Conservation (phyloP, 495 filamentous ascomycete genomes). For the Lindgomyces ingoldianus region DNA sequence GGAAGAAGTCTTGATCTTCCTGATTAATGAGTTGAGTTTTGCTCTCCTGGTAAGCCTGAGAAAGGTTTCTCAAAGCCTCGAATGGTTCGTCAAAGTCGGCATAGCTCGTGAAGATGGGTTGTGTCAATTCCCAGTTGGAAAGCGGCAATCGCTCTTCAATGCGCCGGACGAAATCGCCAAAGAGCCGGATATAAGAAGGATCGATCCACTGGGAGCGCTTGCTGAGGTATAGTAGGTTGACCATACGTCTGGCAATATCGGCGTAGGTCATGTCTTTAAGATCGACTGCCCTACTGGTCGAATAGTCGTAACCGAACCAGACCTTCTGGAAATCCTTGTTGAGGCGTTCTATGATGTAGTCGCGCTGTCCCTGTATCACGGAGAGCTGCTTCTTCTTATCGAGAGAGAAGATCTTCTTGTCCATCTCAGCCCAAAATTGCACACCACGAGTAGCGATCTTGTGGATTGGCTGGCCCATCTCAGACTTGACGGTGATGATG, state of each 20-base stretch:
- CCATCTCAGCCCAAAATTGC: constrained; percentile 47
- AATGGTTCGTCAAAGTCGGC: constrained; percentile 16
- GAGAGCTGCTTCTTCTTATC: constrained; percentile 37
- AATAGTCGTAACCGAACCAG: constrained; percentile 46
- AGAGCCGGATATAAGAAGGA: constrained; percentile 40
- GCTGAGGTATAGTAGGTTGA: constrained; percentile 46
- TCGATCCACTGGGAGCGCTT: constrained; percentile 49
- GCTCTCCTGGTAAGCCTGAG: constrained; percentile 34
- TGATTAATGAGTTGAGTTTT: constrained; percentile 38
- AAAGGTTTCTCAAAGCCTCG: constrained; percentile 10
- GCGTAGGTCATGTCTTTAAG: constrained; percentile 49
- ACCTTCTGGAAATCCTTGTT: constrained; percentile 48
- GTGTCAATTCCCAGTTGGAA: constrained; percentile 16
- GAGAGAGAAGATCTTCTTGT: constrained; percentile 46
- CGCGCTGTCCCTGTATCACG: constrained; percentile 37
- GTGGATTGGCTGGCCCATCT: constrained; percentile 52
- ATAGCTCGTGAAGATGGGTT: constrained; percentile 18
- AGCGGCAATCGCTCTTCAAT: constrained; percentile 37
- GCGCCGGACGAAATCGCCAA: constrained; percentile 40
- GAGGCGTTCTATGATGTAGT: constrained; percentile 42
- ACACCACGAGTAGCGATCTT: constrained; percentile 49
- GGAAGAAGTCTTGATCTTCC: constrained; percentile 44
- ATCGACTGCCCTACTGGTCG: constrained; percentile 38
- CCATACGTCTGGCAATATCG: constrained; percentile 43
- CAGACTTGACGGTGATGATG: constrained; percentile 47